Evolutionary conservation across 805 yeast genomes (phyloP).

Genomic region (Nakazawaea wyomingensis): DNA sequence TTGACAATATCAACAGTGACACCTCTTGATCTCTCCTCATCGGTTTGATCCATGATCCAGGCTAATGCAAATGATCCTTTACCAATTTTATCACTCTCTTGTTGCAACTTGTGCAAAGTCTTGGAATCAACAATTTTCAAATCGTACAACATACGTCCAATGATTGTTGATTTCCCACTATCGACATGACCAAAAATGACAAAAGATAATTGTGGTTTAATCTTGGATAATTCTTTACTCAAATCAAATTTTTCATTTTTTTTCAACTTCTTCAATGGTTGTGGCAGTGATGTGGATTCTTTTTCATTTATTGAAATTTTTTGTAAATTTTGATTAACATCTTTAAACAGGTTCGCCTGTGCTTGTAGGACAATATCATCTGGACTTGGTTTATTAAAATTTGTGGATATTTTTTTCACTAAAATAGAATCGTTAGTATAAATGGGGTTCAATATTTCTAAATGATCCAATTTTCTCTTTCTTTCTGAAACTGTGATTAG

Average conservation of each 20-base stretch:
- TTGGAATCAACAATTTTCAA: constrained; percentile 61
- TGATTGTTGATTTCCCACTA: constrained; percentile 77
- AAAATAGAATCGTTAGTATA: constrained; percentile 37
- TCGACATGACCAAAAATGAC: constrained; percentile 86
- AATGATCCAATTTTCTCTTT: constrained; percentile 11
- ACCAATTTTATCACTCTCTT: constrained; percentile 63
- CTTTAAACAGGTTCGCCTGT: constrained; percentile 35
- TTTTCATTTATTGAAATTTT: constrained; percentile 13
- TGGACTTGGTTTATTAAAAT: constrained; percentile 71
- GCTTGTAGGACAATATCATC: constrained; percentile 67
- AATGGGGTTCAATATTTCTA: constrained; percentile 8
- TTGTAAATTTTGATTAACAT: constrained; percentile 21
- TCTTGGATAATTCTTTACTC: constrained; percentile 30
- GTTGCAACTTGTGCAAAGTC: constrained; percentile 54
- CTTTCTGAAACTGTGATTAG: not conserved
- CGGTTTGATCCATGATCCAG: constrained; percentile 80
- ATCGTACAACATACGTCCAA: constrained; percentile 70
- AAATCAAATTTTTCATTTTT: constrained; percentile 37
- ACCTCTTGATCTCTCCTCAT: constrained; percentile 70
- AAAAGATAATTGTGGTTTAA: constrained; percentile 58
- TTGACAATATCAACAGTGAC: constrained; percentile 77
- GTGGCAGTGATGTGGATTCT: not conserved
- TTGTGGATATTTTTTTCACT: constrained; percentile 38
- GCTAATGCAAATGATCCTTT: constrained; percentile 80
- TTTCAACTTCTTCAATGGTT: constrained; percentile 8